These are phyloP conservation scores for Tubosaeta brunneosetosa DNA, from an alignment of 768 basidiomycete genomes.

Conservation along the genomic window DNA sequence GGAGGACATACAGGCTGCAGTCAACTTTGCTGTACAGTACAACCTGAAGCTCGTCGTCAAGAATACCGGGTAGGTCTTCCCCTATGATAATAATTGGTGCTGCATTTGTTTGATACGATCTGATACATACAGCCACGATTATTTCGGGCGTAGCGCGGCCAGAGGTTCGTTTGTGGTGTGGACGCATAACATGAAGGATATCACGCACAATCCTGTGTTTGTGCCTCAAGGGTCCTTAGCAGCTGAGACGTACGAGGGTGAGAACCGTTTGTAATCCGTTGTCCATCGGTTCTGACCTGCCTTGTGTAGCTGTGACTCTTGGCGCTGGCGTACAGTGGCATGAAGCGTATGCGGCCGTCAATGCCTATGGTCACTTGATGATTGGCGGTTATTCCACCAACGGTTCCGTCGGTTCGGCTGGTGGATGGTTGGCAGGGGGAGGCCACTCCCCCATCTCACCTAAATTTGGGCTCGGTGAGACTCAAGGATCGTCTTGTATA, in stretches of 20 bases:
- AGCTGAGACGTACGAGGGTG: slow-evolving; percentile 22
- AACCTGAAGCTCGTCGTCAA: slow-evolving; percentile 25
- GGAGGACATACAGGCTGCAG: slow-evolving; percentile 23
- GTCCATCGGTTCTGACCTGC: no score
- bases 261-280: background rate
- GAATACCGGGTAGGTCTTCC: slow-evolving; percentile 22
- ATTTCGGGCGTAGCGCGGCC: slow-evolving; percentile 38
- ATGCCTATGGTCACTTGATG: slow-evolving; percentile 37
- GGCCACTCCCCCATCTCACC: slow-evolving; percentile 43
- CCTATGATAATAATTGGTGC: background rate
- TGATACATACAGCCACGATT: slow-evolving; percentile 31
- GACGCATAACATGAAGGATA: slow-evolving; percentile 41
- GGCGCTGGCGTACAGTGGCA: slow-evolving; percentile 45
- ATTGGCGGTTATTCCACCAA: slow-evolving; percentile 41
- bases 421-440: slow-evolving; percentile 29
- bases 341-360: slow-evolving; percentile 40
- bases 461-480: slow-evolving; percentile 39
- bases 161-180: slow-evolving; percentile 38
- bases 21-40: slow-evolving; percentile 20
- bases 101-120: no score
- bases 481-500: background rate
- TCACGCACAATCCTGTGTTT: slow-evolving; percentile 30
- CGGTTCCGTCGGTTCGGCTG: slow-evolving; percentile 42
- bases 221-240: slow-evolving; percentile 30
- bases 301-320: background rate